These are phyloP conservation scores for Bryoerythrophyllum caledonicum DNA, from an alignment of 225 moss, liverwort and hornwort genomes.

Conservation along the genomic window DNA sequence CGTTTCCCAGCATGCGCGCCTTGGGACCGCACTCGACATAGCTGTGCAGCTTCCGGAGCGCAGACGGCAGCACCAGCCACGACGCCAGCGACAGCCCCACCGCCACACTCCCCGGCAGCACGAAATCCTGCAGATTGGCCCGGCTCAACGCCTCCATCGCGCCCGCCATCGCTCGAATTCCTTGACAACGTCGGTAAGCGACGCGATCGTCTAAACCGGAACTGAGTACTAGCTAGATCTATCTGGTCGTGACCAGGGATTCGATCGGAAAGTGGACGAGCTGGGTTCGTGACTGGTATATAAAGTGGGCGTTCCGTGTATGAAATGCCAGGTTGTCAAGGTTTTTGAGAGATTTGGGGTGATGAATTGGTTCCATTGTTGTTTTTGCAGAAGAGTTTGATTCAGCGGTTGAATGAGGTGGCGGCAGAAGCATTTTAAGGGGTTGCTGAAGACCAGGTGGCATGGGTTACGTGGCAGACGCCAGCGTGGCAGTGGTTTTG, in stretches of 20 bases:
- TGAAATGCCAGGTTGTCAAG: not conserved
- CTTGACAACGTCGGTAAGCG: not conserved
- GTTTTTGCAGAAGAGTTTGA: not conserved
- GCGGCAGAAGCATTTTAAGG: not conserved
- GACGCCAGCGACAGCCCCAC: constrained; percentile 51
- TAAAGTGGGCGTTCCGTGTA: no score
- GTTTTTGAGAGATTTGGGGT: not conserved
- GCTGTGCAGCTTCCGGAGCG: constrained; percentile 42
- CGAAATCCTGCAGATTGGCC: constrained; percentile 33
- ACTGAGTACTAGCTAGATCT: not conserved
- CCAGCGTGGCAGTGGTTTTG: not conserved
- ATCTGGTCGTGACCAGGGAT: not conserved
- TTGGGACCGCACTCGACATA: constrained; percentile 58
- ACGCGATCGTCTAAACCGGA: not conserved
- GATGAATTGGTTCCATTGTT: not conserved
- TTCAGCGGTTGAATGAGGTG: not conserved
- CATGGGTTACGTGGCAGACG: not conserved
- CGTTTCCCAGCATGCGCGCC: constrained; percentile 43
- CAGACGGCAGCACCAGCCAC: constrained; percentile 52
- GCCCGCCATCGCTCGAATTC: not conserved
- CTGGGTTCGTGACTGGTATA: no score
- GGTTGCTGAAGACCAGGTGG: not conserved
- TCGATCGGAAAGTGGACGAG: no score
- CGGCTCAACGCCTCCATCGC: constrained; percentile 39
- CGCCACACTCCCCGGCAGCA: constrained; percentile 50